These are phyloP conservation scores for Xerocomellus dryophilus DNA, from an alignment of 768 basidiomycete genomes.

Conservation along the genomic window DNA sequence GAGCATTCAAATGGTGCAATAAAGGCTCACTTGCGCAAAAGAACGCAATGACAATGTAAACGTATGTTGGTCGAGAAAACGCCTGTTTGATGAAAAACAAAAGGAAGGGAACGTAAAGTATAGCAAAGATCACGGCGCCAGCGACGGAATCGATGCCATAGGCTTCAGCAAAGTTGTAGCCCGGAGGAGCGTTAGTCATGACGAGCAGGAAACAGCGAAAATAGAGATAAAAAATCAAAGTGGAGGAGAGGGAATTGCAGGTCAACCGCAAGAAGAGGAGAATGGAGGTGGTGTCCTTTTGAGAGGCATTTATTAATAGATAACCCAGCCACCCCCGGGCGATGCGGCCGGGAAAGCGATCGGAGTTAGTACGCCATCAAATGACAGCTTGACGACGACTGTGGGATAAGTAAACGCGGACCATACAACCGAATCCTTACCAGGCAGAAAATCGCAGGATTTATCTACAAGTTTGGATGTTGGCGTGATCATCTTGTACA, in stretches of 20 bases:
- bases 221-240: not conserved
- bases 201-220: not conserved
- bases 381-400: too few relatives aligned
- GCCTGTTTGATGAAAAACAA: slow-evolving; percentile 20
- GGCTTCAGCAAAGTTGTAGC: slow-evolving; percentile 22
- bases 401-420: too few relatives aligned
- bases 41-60: slow-evolving; percentile 27
- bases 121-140: slow-evolving; percentile 32
- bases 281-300: slow-evolving; percentile 8
- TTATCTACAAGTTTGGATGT: too few relatives aligned
- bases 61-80: slow-evolving; percentile 25
- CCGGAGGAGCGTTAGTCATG: slow-evolving; percentile 19
- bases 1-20: not conserved
- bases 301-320: not conserved
- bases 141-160: slow-evolving; percentile 32
- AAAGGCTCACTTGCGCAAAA: slow-evolving; percentile 29
- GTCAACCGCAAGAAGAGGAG: slow-evolving; percentile 17
- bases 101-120: slow-evolving; percentile 29
- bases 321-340: too few relatives aligned
- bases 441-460: too few relatives aligned
- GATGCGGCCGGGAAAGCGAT: too few relatives aligned
- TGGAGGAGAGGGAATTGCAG: slow-evolving; percentile 8
- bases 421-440: too few relatives aligned
- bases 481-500: too few relatives aligned
- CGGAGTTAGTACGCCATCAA: too few relatives aligned